phyloP scores from a whole-genome alignment of 2,329 filamentous ascomycete genomes.

The Hypoxylon sp. region DNA sequence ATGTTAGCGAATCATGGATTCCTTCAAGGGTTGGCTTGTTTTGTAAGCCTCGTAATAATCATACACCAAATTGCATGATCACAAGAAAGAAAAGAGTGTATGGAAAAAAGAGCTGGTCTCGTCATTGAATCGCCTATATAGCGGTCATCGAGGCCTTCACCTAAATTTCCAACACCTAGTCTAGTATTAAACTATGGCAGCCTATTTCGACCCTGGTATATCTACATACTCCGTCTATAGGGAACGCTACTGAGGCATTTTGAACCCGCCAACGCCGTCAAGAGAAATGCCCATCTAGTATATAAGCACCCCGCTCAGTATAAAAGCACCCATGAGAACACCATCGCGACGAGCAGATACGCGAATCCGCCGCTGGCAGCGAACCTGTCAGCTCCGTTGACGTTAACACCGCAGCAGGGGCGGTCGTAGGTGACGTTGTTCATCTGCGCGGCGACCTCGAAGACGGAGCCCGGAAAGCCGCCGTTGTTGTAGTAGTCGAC shows the following conservation, averaged over 20 bases:
- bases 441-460: conserved; percentile 72
- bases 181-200: neutral
- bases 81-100: neutral
- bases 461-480: conserved; percentile 72
- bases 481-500: conserved; percentile 87
- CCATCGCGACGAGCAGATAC: conserved; percentile 25
- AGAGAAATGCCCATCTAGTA: too few relatives aligned
- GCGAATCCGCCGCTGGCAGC: conserved; percentile 9
- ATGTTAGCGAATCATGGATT: neutral
- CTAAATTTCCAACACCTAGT: conserved; percentile 23
- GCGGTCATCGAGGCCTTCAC: neutral
- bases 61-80: neutral
- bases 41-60: neutral
- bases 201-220: conserved; percentile 1
- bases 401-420: conserved; percentile 61
- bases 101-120: too few relatives aligned
- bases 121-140: too few relatives aligned
- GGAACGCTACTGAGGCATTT: conserved; percentile 24
- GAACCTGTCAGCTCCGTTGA: conserved; percentile 28
- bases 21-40: neutral
- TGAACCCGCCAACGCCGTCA: conserved; percentile 1
- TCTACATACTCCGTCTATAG: conserved; percentile 20
- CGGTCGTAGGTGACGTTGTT: conserved; percentile 77
- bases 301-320: too few relatives aligned
- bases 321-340: conserved; percentile 32